phyloP scores from a whole-genome alignment of 148 eudicot species.

The Chenopodium suecicum region DNA sequence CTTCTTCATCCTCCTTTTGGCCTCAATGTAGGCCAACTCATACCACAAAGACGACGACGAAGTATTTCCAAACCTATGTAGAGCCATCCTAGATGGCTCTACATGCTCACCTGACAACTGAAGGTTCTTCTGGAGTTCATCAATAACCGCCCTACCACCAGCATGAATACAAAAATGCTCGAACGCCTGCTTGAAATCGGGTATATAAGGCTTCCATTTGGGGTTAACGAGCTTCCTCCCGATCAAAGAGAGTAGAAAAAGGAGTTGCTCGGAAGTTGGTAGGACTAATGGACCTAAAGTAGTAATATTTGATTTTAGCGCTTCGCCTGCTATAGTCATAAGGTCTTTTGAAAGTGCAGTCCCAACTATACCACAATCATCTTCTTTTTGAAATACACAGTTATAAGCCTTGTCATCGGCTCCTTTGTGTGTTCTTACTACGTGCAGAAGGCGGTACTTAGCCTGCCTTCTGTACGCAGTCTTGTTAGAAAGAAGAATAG shows the following conservation, averaged over 20 bases:
- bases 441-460: conserved; percentile 47
- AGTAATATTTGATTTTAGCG: conserved; percentile 44
- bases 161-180: conserved; percentile 66
- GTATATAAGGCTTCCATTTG: conserved; percentile 37
- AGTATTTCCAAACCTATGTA: conserved; percentile 56
- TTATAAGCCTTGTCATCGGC: conserved; percentile 41
- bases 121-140: conserved; percentile 54
- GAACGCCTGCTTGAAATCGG: conserved; percentile 51
- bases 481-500: conserved; percentile 44
- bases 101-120: conserved; percentile 36
- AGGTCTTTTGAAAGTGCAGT: conserved; percentile 40
- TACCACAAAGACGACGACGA: conserved; percentile 58
- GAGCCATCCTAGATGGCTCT: conserved; percentile 55
- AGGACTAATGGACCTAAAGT: conserved; percentile 49
- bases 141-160: conserved; percentile 55
- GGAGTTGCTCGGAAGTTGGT: conserved; percentile 44
- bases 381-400: conserved; percentile 42
- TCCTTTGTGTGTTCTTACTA: conserved; percentile 51
- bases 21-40: conserved; percentile 49
- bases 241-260: conserved; percentile 32
- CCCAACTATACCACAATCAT: conserved; percentile 34
- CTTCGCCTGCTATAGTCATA: conserved; percentile 44
- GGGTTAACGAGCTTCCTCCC: conserved; percentile 33
- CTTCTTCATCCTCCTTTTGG: conserved; percentile 50
- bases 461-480: conserved; percentile 21